Base-by-base conservation (phyloP, 805 yeast species). In the Spathaspora girioi region DNA sequence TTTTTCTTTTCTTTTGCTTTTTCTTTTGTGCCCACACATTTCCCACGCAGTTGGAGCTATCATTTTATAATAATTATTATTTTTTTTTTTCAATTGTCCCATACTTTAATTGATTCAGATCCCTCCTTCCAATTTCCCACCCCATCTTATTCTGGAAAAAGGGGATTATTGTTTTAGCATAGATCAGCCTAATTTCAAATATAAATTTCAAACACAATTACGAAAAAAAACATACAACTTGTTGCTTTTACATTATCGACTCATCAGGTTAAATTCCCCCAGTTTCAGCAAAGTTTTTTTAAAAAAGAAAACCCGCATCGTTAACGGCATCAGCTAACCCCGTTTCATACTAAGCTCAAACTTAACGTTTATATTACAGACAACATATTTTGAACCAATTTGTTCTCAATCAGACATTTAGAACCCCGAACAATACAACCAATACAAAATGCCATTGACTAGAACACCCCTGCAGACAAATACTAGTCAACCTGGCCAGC, bases 401-500 rank as follows among this genome's bases (percentile, higher is more conserved):
- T 23, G 26, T 29, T 29, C 32, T 10, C 32, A 29, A 2, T 3
- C 40, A 35, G 9, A 35, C 14, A 15, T 15, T n/a, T 14, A 35
- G 7, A 35, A 35, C 40, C 7, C 26, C 26, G n/a, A n/a, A 23
- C 26, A 23, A 23, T 23, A 23, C 40, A 35, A 14, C n/a, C n/a
- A n/a, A n/a, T n/a, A n/a, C n/a, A n/a, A 35, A 14, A 46, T 38
- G 44, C 43, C 40, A n/a, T 40, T 40, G 35, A 42, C 54, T 19
- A 42, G 27, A 26, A 8, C 50, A 50, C 14, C 40, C 15, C 40
- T 35, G 40, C 40, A 35, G 14, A 35, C 40, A 35, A 35, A 35
- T 18, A 35, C 40, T 23, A 23, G 6, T 6, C 26, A 23, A 23
- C 26, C 26, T 3, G 26, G 6, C 9, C 35, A 31, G 14, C 49